Evolutionary conservation across 176 grass and related monocot genomes (phyloP).

Genomic region (Aegilops speltoides): DNA sequence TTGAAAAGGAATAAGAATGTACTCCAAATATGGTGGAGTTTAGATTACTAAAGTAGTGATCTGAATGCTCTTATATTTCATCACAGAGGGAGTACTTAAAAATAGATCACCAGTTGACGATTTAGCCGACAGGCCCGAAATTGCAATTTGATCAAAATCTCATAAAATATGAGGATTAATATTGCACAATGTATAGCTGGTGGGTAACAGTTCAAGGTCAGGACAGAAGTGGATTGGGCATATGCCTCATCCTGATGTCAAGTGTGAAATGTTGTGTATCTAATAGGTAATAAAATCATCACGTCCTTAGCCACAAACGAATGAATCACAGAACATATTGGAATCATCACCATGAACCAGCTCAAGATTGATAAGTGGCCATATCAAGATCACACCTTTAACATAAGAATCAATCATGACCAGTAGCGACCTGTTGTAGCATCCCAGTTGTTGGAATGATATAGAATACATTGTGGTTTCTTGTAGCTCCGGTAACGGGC

Average conservation of each 20-base stretch:
- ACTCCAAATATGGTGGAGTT: neutral
- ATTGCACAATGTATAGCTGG: too few relatives aligned
- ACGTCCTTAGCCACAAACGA: neutral
- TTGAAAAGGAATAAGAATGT: neutral
- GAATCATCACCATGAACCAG: neutral
- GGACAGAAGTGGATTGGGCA: too few relatives aligned
- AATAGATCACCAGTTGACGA: too few relatives aligned
- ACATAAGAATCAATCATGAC: neutral
- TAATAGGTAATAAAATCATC: neutral
- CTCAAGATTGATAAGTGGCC: neutral
- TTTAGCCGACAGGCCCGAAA: too few relatives aligned
- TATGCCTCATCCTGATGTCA: too few relatives aligned
- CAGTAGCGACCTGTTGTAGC: neutral
- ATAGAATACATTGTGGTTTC: neutral
- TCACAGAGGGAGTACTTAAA: too few relatives aligned
- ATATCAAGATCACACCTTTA: neutral
- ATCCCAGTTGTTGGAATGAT: neutral
- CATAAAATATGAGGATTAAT: too few relatives aligned
- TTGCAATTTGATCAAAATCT: too few relatives aligned
- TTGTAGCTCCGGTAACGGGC: neutral
- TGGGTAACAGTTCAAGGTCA: too few relatives aligned
- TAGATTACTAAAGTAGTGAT: too few relatives aligned
- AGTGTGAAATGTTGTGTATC: neutral
- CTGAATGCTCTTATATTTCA: too few relatives aligned
- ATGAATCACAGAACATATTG: neutral